Base-by-base conservation (phyloP, 73 alveolate genomes). In the Uronychia setigera region DNA sequence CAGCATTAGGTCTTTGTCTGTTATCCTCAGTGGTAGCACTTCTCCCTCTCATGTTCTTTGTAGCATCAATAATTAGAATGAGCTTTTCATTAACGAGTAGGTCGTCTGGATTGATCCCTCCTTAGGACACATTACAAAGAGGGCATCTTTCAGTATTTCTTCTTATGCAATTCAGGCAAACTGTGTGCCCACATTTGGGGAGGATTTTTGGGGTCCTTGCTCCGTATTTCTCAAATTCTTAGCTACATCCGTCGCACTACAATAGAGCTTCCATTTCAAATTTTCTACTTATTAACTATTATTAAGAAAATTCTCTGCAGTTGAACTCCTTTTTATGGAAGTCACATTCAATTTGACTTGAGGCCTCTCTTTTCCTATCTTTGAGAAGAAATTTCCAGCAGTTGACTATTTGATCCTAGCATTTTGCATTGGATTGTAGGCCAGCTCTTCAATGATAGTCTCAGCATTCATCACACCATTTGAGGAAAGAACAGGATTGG, bases 181-280 rank as follows among this genome's bases (percentile, higher is more conserved):
- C 80, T 9, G 96, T 93, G 91, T 96, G 99, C 0, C 96, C 98
- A 80, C 99, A 96, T 25, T 88, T 59, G 1, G 89, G 92, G 60
- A 96, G 87, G 1, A 96, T 92, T 60, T 93, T 91, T 0, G 99
- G 97, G 46, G 87, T 86, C 84, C 93, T 85, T 58, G 74, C 90
- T 19, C 94, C 92, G 30, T 87, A 91, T 60, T 95, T 93, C 67
- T 46, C 67, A 46, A 46, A 46, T 46, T 46, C 67, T 46, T 46
- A 19, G 67, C 19, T 46, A 19, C 67, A 46, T 46, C 67, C 67
- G 19, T 46, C 67, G 19, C 67, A 46, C 67, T 46, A 19, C 19
- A 46, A 19, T 11, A 46, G 67, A 5, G 67, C 67, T 19, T 46
- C 67, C 67, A 46, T 46, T 46, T 46, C 67, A 46, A 46, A 46